These are phyloP conservation scores for Leccinum olivaceoglutinosum DNA, from an alignment of 1,284 basidiomycete genomes.

Conservation along the genomic window DNA sequence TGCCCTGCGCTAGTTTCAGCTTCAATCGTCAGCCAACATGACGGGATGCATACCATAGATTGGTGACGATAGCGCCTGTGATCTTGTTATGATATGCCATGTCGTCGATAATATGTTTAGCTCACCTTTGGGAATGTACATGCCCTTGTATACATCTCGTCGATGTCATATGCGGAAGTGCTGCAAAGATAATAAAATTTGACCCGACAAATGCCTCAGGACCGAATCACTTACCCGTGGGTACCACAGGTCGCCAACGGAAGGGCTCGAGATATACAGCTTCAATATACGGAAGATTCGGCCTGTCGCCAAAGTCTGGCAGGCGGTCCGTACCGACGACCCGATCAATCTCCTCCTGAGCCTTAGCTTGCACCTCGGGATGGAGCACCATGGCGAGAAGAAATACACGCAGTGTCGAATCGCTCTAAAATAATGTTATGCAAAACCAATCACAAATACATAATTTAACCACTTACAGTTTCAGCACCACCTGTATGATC, in stretches of 20 bases:
- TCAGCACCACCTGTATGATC: conserved; percentile 24
- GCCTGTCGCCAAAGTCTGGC: conserved; percentile 25
- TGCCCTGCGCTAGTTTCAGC: conserved; percentile 15
- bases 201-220: no score
- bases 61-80: conserved; percentile 22
- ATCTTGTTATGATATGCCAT: neutral
- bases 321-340: conserved; percentile 26
- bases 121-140: conserved; percentile 30
- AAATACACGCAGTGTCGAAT: conserved; percentile 16
- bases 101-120: neutral
- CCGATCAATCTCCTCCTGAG: conserved; percentile 24
- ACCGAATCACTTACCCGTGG: conserved; percentile 16
- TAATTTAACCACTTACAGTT: conserved; percentile 16
- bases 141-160: conserved; percentile 27
- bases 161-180: conserved; percentile 23
- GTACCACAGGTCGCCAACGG: conserved; percentile 25
- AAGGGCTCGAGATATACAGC: conserved; percentile 21
- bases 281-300: conserved; percentile 24
- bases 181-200: conserved; percentile 8
- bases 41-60: conserved; percentile 22
- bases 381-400: conserved; percentile 30
- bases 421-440: conserved; percentile 13
- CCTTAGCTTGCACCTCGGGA: conserved; percentile 23
- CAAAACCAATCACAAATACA: neutral
- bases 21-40: neutral